phyloP scores from a whole-genome alignment of 2,329 filamentous ascomycete species.

The Berkeleyomyces rouxiae region DNA sequence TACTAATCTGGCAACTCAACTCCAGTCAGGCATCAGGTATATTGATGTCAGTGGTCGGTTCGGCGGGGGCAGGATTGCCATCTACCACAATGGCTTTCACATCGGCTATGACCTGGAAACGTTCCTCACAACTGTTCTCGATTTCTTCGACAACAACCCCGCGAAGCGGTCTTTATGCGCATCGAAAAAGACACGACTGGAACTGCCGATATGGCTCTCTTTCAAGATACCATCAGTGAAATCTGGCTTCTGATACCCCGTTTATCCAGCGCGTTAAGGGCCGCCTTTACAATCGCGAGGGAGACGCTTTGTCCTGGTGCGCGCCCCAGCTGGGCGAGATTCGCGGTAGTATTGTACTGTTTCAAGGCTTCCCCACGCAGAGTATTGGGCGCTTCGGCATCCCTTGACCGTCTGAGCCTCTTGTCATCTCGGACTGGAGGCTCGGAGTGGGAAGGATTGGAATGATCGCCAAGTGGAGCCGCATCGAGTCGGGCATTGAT shows the following conservation, averaged over 20 bases:
- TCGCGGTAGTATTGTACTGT: slow-evolving; percentile 23
- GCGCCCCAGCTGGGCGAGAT: too few relatives aligned
- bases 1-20: slow-evolving; percentile 26
- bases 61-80: slow-evolving; percentile 25
- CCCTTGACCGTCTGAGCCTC: slow-evolving; percentile 27
- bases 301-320: too few relatives aligned
- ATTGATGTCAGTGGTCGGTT: slow-evolving; percentile 32
- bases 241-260: slow-evolving; percentile 9
- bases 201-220: slow-evolving; percentile 20
- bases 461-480: slow-evolving; percentile 28
- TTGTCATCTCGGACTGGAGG: slow-evolving; percentile 27
- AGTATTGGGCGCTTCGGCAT: slow-evolving; percentile 24
- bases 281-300: slow-evolving; percentile 19
- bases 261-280: slow-evolving; percentile 21
- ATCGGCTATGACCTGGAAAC: slow-evolving; percentile 28
- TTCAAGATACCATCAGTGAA: slow-evolving; percentile 18
- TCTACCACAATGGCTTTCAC: slow-evolving; percentile 30
- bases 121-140: slow-evolving; percentile 26
- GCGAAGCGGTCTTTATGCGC: slow-evolving; percentile 31
- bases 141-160: slow-evolving; percentile 27
- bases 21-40: slow-evolving; percentile 31
- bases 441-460: slow-evolving; percentile 27
- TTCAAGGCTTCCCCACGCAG: slow-evolving; percentile 25
- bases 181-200: slow-evolving; percentile 30
- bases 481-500: slow-evolving; percentile 25